Evolutionary conservation across 257 asterid species (phyloP).

Genomic region (Misopates orontium): DNA sequence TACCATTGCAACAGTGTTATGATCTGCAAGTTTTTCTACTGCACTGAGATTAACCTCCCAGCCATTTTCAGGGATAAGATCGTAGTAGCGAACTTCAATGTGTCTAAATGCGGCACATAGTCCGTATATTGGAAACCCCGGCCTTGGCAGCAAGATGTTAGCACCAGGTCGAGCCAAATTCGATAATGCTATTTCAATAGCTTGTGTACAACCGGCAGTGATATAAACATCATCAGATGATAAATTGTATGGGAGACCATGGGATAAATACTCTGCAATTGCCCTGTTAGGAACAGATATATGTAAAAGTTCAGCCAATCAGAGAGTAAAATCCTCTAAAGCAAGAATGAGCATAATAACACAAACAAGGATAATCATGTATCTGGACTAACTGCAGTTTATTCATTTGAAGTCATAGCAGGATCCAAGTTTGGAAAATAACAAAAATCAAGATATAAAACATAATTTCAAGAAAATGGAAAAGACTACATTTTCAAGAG

Average conservation of each 20-base stretch:
- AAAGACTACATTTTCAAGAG: too few species aligned
- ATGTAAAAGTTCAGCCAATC: too few species aligned
- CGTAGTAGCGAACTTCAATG: conserved; percentile 61
- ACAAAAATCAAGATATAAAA: too few species aligned
- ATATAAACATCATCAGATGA: conserved; percentile 67
- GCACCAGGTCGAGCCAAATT: conserved; percentile 68
- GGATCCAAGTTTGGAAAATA: too few species aligned
- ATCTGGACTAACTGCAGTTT: too few species aligned
- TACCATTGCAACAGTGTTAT: conserved; percentile 72
- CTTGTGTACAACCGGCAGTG: conserved; percentile 87
- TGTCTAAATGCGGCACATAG: conserved; percentile 65
- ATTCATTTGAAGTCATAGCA: too few species aligned
- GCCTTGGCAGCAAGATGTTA: conserved; percentile 77
- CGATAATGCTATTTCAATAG: conserved; percentile 68
- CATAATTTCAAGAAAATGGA: too few species aligned
- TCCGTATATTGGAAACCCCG: conserved; percentile 82
- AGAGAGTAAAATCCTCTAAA: too few species aligned
- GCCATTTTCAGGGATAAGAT: conserved; percentile 56
- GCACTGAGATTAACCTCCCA: conserved; percentile 79
- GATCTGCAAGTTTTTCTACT: conserved; percentile 70
- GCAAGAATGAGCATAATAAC: too few species aligned
- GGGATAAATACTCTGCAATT: conserved; percentile 69
- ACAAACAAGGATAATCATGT: too few species aligned
- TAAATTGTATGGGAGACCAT: conserved; percentile 59
- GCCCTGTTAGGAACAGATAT: conserved; percentile 49